Percentiles rank a stretch among this genome's conserved stretches.
These are phyloP conservation scores for Naganishia antarctica DNA, from an alignment of 768 basidiomycete genomes.

Conservation along the genomic window DNA sequence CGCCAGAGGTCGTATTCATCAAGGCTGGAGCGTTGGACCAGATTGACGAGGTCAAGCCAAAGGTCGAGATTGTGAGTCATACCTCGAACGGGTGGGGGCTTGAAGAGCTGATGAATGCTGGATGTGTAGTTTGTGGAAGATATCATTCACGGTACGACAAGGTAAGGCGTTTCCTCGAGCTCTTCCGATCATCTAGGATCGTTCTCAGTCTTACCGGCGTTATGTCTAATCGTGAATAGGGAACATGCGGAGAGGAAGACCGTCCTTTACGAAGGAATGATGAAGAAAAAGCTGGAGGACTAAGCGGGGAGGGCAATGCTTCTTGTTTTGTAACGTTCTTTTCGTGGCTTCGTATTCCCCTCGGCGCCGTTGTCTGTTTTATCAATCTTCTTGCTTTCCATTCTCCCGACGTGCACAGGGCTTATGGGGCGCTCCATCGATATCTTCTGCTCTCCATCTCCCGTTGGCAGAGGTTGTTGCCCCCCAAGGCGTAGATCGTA, in stretches of 20 bases:
- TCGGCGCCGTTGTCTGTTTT: too few species aligned
- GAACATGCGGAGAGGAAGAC: neutral
- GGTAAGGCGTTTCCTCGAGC: neutral
- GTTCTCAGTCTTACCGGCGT: neutral
- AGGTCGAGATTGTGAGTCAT: conserved; percentile 4
- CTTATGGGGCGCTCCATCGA: too few species aligned
- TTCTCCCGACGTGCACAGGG: too few species aligned
- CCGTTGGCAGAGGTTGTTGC: too few species aligned
- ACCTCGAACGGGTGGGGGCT: neutral
- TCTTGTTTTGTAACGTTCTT: too few species aligned
- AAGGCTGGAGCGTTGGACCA: conserved; percentile 12
- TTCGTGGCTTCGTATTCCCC: too few species aligned
- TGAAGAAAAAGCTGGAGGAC: neutral
- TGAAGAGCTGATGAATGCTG: neutral
- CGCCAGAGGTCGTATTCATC: conserved; percentile 2
- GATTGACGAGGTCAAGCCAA: conserved; percentile 6
- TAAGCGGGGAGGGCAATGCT: neutral
- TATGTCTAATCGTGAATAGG: neutral
- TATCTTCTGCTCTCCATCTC: too few species aligned
- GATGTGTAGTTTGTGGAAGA: neutral
- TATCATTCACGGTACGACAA: neutral
- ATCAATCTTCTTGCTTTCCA: too few species aligned
- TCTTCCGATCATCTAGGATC: neutral
- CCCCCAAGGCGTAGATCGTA: too few species aligned
- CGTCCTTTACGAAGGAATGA: neutral